Base-by-base conservation (phyloP, 2,329 filamentous ascomycete genomes). In the Emydomyces testavorans region DNA sequence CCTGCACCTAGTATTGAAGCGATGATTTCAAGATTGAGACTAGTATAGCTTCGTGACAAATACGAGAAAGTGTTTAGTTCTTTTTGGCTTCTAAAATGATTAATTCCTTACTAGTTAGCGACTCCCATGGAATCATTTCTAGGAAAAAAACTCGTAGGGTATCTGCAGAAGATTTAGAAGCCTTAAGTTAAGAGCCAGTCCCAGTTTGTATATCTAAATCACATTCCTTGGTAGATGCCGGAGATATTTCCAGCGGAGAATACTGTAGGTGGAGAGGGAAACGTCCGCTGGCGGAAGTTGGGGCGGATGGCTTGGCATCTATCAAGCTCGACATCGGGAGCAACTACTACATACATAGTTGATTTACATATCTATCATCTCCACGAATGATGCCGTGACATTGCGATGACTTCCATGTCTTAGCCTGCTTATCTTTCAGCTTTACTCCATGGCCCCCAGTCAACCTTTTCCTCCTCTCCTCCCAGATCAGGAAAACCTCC, bases 401-500 rank as follows among this genome's bases (percentile, higher is more conserved):
- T 31, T 37, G 6, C 35, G 15, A 46, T 46, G 34, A 39, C n/a
- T 39, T 31, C 15, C 4, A 6, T 8, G 7, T 7, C 15, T 16
- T 46, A 13, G 5, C n/a, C 10, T 16, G 18, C 13, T 1, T 13
- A 7, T 18, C 35, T 2, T 24, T 34, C 23, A 2, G 2, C 24
- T 21, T 7, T n/a, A 29, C 21, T 37, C 23, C 37, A 48, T 48
- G 46, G 39, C 24, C 38, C 7, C 50, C 28, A 49, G 29, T n/a
- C 50, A 49, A 16, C 50, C 50, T 15, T 52, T 52, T 28, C 50
- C 50, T 43, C 46, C 50, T 23, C 42, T 51, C 24, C 18, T 39
- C 31, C 41, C 50, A 40, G 50, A 52, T 26, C 20, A 21, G n/a
- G 49, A 48, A n/a, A 23, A 10, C 15, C 16, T 44, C 20, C 28